Conservation (phyloP, 768 basidiomycete genomes). For the Sutorius australiensis region DNA sequence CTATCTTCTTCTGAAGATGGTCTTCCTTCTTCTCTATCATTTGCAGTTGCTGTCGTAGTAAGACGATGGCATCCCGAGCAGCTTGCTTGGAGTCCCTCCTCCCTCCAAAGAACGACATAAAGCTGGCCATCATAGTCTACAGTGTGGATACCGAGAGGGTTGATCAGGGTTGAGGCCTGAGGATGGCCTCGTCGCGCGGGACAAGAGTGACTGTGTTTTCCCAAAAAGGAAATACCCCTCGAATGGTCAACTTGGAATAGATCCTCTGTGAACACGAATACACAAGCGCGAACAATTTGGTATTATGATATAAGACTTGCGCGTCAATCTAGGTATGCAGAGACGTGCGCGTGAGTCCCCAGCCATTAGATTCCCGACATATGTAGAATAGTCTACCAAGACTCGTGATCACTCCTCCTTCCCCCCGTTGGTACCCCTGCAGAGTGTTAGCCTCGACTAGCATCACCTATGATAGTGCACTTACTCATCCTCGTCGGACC, state of each 20-base stretch:
- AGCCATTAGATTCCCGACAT: slow-evolving; percentile 22
- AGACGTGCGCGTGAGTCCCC: slow-evolving; percentile 9
- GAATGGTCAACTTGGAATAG: neutral
- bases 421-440: slow-evolving; percentile 14
- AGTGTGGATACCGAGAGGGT: neutral
- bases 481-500: slow-evolving; percentile 73
- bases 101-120: slow-evolving; percentile 89
- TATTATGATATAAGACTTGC: slow-evolving; percentile 29
- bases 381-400: slow-evolving; percentile 26
- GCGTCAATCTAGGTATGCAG: slow-evolving; percentile 25
- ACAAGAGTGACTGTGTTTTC: slow-evolving; percentile 15
- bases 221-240: slow-evolving; percentile 28
- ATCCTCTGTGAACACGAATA: neutral
- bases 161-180: slow-evolving; percentile 5
- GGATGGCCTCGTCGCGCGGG: slow-evolving; percentile 12
- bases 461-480: slow-evolving; percentile 12
- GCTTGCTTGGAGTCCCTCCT: slow-evolving; percentile 78
- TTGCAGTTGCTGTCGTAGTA: slow-evolving; percentile 87
- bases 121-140: slow-evolving; percentile 59
- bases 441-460: slow-evolving; percentile 10
- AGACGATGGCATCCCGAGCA: slow-evolving; percentile 90
- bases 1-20: slow-evolving; percentile 91
- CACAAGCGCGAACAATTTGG: slow-evolving; percentile 5
- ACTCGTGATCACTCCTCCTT: slow-evolving; percentile 26
- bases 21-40: slow-evolving; percentile 99